These are phyloP conservation scores for Talaromyces thailandensis DNA, from an alignment of 495 filamentous ascomycete genomes.

Conservation along the genomic window DNA sequence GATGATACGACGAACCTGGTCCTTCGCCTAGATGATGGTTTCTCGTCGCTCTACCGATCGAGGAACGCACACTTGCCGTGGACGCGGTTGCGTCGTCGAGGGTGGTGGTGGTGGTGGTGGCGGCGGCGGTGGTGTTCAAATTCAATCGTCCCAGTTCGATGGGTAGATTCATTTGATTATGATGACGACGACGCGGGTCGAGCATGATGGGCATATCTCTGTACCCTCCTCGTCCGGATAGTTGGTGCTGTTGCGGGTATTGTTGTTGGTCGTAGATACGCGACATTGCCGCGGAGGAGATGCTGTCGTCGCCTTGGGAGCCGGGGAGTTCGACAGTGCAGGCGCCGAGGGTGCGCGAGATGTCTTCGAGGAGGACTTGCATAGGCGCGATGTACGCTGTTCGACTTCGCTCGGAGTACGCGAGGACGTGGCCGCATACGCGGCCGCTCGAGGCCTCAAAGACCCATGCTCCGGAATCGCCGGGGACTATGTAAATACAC, in stretches of 20 bases:
- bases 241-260: background rate
- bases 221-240: background rate
- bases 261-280: constrained; percentile 3
- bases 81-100: constrained; percentile 12
- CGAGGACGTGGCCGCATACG: constrained; percentile 83
- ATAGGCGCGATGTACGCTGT: constrained; percentile 89
- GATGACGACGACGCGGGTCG: constrained; percentile 16
- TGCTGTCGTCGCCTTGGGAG: constrained; percentile 19
- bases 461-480: constrained; percentile 91
- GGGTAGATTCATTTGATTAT: constrained; percentile 11
- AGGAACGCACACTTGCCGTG: background rate
- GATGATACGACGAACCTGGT: constrained; percentile 13
- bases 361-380: constrained; percentile 82
- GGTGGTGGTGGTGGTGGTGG: background rate
- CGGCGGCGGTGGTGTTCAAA: constrained; percentile 14
- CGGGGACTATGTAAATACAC: constrained; percentile 46
- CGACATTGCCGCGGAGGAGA: constrained; percentile 13
- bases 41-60: background rate
- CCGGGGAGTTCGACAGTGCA: constrained; percentile 30
- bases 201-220: constrained; percentile 1
- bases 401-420: constrained; percentile 66
- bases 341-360: constrained; percentile 59
- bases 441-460: constrained; percentile 71
- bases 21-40: constrained; percentile 15
- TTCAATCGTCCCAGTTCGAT: constrained; percentile 22